A percentile compares a stretch with the other conserved stretches of the same genome.
phyloP scores from a whole-genome alignment of 2,329 filamentous ascomycete genomes.

The Rutstroemia sydowiana region DNA sequence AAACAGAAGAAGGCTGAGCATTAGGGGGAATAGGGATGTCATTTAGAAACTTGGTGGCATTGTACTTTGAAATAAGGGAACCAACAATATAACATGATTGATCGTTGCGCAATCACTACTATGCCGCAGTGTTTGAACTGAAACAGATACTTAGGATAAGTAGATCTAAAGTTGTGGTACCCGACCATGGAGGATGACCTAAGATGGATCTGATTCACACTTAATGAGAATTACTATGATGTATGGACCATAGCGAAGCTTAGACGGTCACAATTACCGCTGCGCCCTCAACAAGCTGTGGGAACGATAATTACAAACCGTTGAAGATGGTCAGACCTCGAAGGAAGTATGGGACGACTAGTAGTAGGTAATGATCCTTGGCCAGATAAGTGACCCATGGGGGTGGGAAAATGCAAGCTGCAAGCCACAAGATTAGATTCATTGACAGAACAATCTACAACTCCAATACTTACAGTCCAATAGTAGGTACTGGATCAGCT shows the following conservation, averaged over 20 bases:
- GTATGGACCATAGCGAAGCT: slow-evolving; percentile 1
- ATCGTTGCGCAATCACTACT: neutral
- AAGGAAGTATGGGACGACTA: neutral
- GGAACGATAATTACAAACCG: too few species aligned
- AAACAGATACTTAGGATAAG: neutral
- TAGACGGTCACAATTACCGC: neutral
- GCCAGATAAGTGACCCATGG: too few species aligned
- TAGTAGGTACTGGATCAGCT: neutral
- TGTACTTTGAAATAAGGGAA: neutral
- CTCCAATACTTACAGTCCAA: neutral
- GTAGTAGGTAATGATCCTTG: too few species aligned
- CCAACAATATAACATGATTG: neutral
- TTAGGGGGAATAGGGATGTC: neutral
- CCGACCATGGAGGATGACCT: neutral
- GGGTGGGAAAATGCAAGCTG: too few species aligned
- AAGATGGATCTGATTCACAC: neutral
- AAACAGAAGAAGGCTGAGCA: slow-evolving; percentile 6
- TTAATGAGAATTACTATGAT: neutral
- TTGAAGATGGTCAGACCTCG: neutral
- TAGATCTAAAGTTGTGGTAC: neutral
- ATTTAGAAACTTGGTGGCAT: neutral
- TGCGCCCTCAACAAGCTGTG: slow-evolving; percentile 6
- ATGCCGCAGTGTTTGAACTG: neutral
- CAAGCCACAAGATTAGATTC: neutral
- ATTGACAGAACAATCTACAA: neutral